Base-by-base conservation (phyloP, 768 basidiomycete genomes). In the Suillus clintonianus region DNA sequence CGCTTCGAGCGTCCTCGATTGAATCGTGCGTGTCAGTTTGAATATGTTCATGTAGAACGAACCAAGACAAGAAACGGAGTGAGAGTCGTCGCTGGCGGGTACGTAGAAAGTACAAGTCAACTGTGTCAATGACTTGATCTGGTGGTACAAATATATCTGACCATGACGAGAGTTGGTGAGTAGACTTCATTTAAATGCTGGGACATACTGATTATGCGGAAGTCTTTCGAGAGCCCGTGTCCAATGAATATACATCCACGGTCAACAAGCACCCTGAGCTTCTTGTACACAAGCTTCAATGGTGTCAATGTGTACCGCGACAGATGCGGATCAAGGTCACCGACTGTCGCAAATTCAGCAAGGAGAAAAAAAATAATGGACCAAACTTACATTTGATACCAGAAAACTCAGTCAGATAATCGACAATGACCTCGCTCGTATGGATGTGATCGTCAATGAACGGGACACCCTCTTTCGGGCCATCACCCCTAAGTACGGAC, bases 371-470 rank as follows among this genome's bases (percentile, higher is more conserved):
- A 60, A 34, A 58, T 34, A 17, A 13, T 34, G 47, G 30, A 47
- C 11, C 0, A 4, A 69, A 76, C 91, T 61, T 71, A 96, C 97
- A 92, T 80, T 89, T 88, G 57, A 99, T 97, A 1, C 97, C 97
- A 11, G 97, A 99, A 72, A 89, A 99, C 75, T 98, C 96, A 0
- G 97, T 99, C 68, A 99, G 77, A 73, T 98, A 99, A 77, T 99
- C 95, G 32, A 97, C 94, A 56, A 99, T 94, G 7, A 86, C 84
- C 71, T 98, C 97, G 68, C 94, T 97, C 2, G 95, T 97, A 69
- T 97, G 94, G 42, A 99, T 99, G 70, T 99, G 92, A 70, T 99
- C 97, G 69, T 99, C 97, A 68, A 99, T 97, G 77, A 99, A 97
- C 2, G 97, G 97, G 14, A 90, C 73, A 4, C 93, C 93, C 70